Conservation (phyloP, 192 early-diverging fungal genomes). For the Oehlia diaphana region DNA sequence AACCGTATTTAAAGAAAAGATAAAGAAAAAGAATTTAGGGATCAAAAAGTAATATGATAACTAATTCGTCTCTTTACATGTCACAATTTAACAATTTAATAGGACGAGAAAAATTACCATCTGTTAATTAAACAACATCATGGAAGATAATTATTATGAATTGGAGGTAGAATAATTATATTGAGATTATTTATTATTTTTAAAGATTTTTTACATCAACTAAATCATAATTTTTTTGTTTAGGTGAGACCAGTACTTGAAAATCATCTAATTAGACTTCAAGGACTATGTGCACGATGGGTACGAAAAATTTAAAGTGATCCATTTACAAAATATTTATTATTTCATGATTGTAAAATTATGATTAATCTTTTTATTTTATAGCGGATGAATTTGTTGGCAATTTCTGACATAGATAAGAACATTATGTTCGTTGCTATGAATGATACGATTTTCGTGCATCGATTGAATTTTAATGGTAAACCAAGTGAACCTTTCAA, state of each 20-base stretch:
- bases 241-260: background rate
- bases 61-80: no score
- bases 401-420: background rate
- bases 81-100: no score
- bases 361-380: background rate
- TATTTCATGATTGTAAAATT: background rate
- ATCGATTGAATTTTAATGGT: background rate
- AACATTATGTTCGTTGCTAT: background rate
- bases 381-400: background rate
- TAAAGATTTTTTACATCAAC: background rate
- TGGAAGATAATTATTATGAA: background rate
- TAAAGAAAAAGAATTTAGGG: no score
- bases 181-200: background rate
- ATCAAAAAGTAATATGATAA: no score
- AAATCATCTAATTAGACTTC: background rate
- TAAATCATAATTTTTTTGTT: background rate
- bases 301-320: background rate
- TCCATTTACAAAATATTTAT: background rate
- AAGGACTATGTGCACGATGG: background rate
- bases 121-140: no score
- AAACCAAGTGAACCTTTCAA: background rate
- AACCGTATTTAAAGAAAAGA: no score
- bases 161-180: background rate
- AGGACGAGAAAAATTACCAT: no score
- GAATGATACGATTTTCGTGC: background rate